A percentile compares a stretch with the other conserved stretches of the same genome.
phyloP scores from a whole-genome alignment of 805 yeast species.

The Barnettozyma vustinii region DNA sequence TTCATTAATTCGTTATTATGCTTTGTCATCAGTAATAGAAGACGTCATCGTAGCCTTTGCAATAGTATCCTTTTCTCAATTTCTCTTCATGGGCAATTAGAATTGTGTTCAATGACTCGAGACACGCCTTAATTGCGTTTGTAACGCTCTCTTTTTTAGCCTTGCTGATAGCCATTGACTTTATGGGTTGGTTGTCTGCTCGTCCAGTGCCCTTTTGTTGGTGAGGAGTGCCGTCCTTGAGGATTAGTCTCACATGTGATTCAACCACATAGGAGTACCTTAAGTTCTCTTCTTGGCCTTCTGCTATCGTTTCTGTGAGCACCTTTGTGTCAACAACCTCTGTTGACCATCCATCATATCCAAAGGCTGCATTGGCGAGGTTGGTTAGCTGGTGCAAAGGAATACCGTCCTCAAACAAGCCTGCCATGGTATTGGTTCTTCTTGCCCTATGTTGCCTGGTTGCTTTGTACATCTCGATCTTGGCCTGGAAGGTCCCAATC shows the following conservation, averaged over 20 bases:
- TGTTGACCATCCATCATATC: constrained; percentile 54
- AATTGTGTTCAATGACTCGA: constrained; percentile 75
- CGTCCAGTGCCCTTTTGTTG: constrained; percentile 76
- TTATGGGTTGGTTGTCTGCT: constrained; percentile 54
- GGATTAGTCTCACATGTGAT: constrained; percentile 55
- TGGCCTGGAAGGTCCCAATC: constrained; percentile 44
- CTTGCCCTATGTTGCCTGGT: constrained; percentile 2
- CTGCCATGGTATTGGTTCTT: constrained; percentile 1
- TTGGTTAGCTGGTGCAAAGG: constrained; percentile 32
- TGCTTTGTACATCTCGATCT: constrained; percentile 31
- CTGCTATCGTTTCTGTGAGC: constrained; percentile 12
- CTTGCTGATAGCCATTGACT: constrained; percentile 71
- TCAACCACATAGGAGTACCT: constrained; percentile 28
- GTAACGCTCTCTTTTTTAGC: constrained; percentile 84
- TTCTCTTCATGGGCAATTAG: constrained; percentile 30
- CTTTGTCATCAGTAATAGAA: background rate
- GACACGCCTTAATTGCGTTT: constrained; percentile 73
- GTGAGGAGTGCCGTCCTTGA: constrained; percentile 77
- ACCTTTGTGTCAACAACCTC: constrained; percentile 28
- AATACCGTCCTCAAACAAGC: constrained; percentile 13
- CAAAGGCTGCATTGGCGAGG: constrained; percentile 48
- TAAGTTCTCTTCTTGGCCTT: constrained; percentile 8
- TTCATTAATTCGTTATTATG: background rate
- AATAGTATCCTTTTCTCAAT: constrained; percentile 29
- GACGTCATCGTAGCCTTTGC: constrained; percentile 1